Percentiles rank a stretch among this genome's conserved stretches.
Evolutionary conservation across 2,329 filamentous ascomycete genomes (phyloP).

Genomic region (Fusarium paranaense): DNA sequence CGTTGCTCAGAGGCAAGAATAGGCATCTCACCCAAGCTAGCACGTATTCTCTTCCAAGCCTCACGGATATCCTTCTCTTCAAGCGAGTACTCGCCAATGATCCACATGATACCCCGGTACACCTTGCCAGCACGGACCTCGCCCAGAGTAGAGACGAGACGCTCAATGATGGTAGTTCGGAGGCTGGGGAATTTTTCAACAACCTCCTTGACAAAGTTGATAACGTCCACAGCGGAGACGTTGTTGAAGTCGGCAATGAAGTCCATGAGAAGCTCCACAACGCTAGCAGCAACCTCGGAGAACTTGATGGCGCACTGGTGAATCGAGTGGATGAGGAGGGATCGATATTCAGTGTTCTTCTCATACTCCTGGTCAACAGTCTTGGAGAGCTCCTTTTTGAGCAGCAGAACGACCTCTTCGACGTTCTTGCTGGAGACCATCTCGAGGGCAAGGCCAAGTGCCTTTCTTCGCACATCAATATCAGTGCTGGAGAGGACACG

Average conservation of each 20-base stretch:
- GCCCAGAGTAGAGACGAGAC: conserved; percentile 87
- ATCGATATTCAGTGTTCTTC: conserved; percentile 96
- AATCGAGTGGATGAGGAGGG: conserved; percentile 95
- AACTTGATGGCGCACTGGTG: conserved; percentile 99
- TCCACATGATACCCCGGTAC: conserved; percentile 96
- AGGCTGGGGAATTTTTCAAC: conserved; percentile 97
- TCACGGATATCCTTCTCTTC: conserved; percentile 95
- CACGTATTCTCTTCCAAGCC: conserved; percentile 95
- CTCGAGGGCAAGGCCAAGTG: conserved; percentile 88
- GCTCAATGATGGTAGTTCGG: conserved; percentile 85
- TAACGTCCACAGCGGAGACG: conserved; percentile 94
- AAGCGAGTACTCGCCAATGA: conserved; percentile 95
- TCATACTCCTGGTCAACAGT: conserved; percentile 99
- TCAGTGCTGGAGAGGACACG: conserved; percentile 95
- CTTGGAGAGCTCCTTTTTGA: conserved; percentile 98
- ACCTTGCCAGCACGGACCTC: conserved; percentile 98
- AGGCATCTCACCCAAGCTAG: conserved; percentile 95
- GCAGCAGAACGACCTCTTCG: conserved; percentile 92
- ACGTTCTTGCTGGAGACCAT: conserved; percentile 99
- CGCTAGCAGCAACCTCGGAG: conserved; percentile 95
- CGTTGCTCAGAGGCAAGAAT: conserved; percentile 96
- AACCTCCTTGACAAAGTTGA: conserved; percentile 98
- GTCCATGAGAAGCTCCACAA: conserved; percentile 97
- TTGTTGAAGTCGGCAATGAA: conserved; percentile 99
- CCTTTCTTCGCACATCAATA: conserved; percentile 94